Base-by-base conservation (phyloP, 2,329 filamentous ascomycete genomes). In the Pseudogymnoascus sp. region DNA sequence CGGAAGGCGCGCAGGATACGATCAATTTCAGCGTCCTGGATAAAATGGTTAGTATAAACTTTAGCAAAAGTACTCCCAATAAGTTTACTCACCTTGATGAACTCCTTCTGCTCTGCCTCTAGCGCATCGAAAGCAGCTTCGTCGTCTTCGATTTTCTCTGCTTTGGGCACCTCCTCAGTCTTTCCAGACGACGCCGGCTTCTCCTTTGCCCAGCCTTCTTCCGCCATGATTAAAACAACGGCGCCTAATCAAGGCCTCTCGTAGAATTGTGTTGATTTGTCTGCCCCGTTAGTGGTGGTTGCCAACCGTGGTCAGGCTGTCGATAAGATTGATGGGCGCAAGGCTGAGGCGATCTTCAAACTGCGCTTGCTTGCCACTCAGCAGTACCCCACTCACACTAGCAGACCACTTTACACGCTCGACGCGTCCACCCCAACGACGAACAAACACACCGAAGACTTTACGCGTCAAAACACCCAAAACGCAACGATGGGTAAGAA, bases 1-100 rank as follows among this genome's bases (percentile, higher is more conserved):
- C 88, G 86, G 75, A 99, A 99, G 57, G 92, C 90, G 70, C 88
- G 89, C 67, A 96, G 81, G 68, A 99, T 99, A 63, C 93, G 89
- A 71, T 96, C 90, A 69, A 97, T 97, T 73, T 97, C 93, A 63
- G 89, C 87, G 82, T 97, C 94, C 89, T 96, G 66, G 3, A 60
- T 36, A 65, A 64, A 70, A 66, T 64, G 58, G 60, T 20, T 20
- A 61, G 25, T 43, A 28, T 14, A 18, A 15, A 6, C n/a, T 36
- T 28, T 25, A 20, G 9, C 2, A 53, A 2, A 33, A 35, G 9
- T 20, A 53, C 28, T 20, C 14, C 8, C 33, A 43, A 39, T 53
- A 37, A 57, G 41, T 41, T 57, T 18, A 20, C 41, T 58, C 68
- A 87, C 91, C 82, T 97, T 97, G 71, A 89, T 88, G 71, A 93